Evolutionary conservation across 208 protist species (phyloP), one percentile per base, ranked within the genome.

Genomic region (Porcisia hertigi): DNA sequence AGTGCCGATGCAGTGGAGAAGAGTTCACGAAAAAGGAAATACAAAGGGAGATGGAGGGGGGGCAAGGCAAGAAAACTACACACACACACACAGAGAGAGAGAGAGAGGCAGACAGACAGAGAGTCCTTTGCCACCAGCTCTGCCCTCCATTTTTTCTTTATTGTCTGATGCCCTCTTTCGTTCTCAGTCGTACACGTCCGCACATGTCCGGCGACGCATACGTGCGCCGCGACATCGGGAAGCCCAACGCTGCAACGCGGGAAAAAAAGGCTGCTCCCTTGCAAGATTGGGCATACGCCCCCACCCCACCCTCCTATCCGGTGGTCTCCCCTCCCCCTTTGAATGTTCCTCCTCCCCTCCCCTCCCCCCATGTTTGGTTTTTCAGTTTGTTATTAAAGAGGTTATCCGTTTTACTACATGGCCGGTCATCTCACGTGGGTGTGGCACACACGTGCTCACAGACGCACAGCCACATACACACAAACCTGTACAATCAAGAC

Each of bases 341-440:
- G 63, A 9, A 20, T n/a, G 20, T 30, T 6, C 4, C 59, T n/a
- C 57, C 8, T 30, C 8, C 4, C 11, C 23, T 64, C 3, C 16
- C 9, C 16, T 11, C 9, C 57, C 57, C 25, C 57, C 7, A 0
- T 36, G 2, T 6, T 30, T 12, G 3, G 2, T 25, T 16, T 69
- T 11, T 43, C 36, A 5, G 53, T 72, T 59, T 72, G 53, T 23
- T 30, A 41, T 72, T 72, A 72, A 34, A 52, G 23, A 47, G 16
- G 41, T 67, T 67, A 52, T 49, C 41, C 23, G 41, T 14, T 67
- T 49, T 36, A 49, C 23, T 36, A 23, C 25, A n/a, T 49, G 63
- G 6, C 20, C 23, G 23, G 12, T 11, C 63, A 9, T 36, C 43
- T 43, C 41, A 18, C 63, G 14, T 43, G 41, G 9, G 41, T 49